A percentile compares a stretch with the other conserved stretches of the same genome.
Evolutionary conservation across 331 rosid genomes (phyloP).

Genomic region (Pyracantha coccinea): DNA sequence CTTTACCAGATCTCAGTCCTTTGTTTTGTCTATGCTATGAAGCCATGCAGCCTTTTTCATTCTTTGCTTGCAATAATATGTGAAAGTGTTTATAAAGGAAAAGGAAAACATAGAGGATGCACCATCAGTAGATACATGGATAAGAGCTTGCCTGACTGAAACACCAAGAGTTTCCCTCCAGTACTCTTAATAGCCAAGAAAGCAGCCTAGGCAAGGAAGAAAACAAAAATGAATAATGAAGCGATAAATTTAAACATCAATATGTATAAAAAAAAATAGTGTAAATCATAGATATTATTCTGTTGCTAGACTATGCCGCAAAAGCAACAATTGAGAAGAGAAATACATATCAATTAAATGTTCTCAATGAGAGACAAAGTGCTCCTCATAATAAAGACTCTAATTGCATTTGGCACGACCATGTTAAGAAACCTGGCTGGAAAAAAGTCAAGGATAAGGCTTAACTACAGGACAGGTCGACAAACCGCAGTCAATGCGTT

Average conservation of each 20-base stretch:
- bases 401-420: not conserved
- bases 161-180: conserved; percentile 89
- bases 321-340: not conserved
- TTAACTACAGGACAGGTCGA: not conserved
- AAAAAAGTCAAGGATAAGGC: not conserved
- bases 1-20: not conserved
- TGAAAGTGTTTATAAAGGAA: not conserved
- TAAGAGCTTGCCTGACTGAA: conserved; percentile 85
- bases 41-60: not conserved
- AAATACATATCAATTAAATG: not conserved
- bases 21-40: too few species aligned
- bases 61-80: not conserved
- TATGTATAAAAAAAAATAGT: not conserved
- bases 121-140: not conserved
- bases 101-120: not conserved
- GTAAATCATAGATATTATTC: not conserved
- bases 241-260: not conserved
- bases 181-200: conserved; percentile 88
- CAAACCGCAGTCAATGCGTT: not conserved
- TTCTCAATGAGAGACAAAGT: not conserved
- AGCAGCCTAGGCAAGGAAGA: conserved; percentile 61
- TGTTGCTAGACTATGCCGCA: not conserved
- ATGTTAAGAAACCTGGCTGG: too few species aligned
- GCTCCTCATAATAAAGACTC: not conserved
- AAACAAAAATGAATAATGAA: not conserved